Evolutionary conservation across 805 yeast genomes (phyloP).

Genomic region (Pichia occidentalis): DNA sequence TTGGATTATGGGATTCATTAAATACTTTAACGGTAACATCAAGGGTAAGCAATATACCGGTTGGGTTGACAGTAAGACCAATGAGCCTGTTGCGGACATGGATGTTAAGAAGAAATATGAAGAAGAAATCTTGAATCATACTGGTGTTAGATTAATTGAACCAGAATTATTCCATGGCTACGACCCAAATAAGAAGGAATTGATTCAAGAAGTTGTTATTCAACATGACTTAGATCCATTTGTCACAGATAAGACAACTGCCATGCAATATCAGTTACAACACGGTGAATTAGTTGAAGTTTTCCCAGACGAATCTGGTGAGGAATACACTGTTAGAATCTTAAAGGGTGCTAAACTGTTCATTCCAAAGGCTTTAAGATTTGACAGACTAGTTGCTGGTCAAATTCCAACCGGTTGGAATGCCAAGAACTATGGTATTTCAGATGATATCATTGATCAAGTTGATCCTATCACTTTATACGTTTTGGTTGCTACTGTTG

Average conservation of each 20-base stretch:
- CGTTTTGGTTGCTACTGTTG: constrained; percentile 90
- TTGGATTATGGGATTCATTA: constrained; percentile 98
- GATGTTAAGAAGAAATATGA: constrained; percentile 92
- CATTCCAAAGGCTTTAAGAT: constrained; percentile 80
- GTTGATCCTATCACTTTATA: constrained; percentile 94
- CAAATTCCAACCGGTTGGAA: constrained; percentile 99
- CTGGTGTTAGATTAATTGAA: constrained; percentile 96
- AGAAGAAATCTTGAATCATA: constrained; percentile 76
- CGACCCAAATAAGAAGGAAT: constrained; percentile 87
- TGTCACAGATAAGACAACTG: constrained; percentile 91
- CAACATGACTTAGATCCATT: constrained; percentile 96
- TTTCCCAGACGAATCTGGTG: constrained; percentile 71
- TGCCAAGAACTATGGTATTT: constrained; percentile 89
- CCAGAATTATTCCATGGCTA: constrained; percentile 93
- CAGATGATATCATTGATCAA: constrained; percentile 87
- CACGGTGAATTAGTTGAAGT: constrained; percentile 93
- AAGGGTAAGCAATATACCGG: constrained; percentile 91
- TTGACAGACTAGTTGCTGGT: constrained; percentile 75
- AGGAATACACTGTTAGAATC: constrained; percentile 85
- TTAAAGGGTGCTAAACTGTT: constrained; percentile 87
- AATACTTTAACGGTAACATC: constrained; percentile 85
- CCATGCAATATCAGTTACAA: constrained; percentile 86
- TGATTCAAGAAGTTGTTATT: constrained; percentile 92
- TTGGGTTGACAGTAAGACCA: constrained; percentile 95
- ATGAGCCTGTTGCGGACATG: constrained; percentile 87